Percentiles rank a stretch among this genome's conserved stretches.
Evolutionary conservation across 1,139 yeast genomes (phyloP).

Genomic region (Keqinozyma sinolaborantium): DNA sequence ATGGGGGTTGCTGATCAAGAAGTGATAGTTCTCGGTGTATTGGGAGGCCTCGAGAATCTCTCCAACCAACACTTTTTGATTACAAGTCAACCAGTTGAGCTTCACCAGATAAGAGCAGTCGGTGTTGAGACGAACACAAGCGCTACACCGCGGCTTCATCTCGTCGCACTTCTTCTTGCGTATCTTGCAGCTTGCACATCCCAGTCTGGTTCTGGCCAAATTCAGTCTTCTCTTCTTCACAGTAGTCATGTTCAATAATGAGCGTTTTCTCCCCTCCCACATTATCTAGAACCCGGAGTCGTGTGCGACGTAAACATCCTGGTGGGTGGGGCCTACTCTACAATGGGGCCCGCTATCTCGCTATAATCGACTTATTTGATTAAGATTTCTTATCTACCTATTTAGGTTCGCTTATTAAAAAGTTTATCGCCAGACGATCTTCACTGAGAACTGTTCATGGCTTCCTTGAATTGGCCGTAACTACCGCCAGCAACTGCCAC

Average conservation of each 20-base stretch:
- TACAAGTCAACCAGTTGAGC: conserved; percentile 8
- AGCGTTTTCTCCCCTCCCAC: too few species aligned
- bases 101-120: conserved; percentile 31
- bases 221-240: neutral
- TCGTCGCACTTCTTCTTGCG: conserved; percentile 75
- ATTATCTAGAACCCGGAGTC: too few species aligned
- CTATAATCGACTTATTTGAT: too few species aligned
- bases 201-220: conserved; percentile 28
- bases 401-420: too few species aligned
- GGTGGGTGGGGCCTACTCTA: too few species aligned
- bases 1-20: neutral
- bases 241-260: neutral
- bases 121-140: conserved; percentile 50
- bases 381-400: too few species aligned
- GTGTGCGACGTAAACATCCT: too few species aligned
- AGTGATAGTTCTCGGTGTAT: neutral
- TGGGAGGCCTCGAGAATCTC: neutral
- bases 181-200: conserved; percentile 66
- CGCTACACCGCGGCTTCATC: conserved; percentile 53
- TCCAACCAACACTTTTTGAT: conserved; percentile 4
- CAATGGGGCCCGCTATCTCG: too few species aligned
- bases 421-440: too few species aligned
- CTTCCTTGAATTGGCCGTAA: conserved; percentile 9
- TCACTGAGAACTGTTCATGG: conserved; percentile 11
- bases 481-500: conserved; percentile 12